These are phyloP conservation scores for Ceratocystis colombiana DNA, from an alignment of 2,329 filamentous ascomycete species.

Conservation along the genomic window DNA sequence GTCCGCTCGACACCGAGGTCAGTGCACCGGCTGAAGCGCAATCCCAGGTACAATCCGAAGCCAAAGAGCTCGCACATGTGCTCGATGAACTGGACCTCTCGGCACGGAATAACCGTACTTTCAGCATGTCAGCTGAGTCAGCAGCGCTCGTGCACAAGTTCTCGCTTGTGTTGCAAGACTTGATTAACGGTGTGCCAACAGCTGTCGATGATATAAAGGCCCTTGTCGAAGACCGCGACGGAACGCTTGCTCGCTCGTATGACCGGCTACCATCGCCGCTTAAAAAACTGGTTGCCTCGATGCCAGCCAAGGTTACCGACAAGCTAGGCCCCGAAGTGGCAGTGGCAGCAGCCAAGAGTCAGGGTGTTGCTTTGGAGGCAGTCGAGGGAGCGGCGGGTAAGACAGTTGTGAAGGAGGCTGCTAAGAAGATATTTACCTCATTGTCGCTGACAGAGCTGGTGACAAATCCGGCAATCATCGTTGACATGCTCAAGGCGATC, in stretches of 20 bases:
- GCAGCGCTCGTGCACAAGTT: conserved; percentile 73
- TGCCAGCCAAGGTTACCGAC: conserved; percentile 71
- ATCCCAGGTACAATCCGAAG: conserved; percentile 40
- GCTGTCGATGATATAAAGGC: conserved; percentile 76
- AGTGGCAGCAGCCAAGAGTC: conserved; percentile 66
- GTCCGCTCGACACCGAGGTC: conserved; percentile 26
- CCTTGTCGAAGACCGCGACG: conserved; percentile 52
- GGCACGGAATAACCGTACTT: conserved; percentile 73
- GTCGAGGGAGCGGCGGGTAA: conserved; percentile 37
- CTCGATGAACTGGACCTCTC: conserved; percentile 77
- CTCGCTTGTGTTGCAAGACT: conserved; percentile 81
- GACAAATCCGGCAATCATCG: conserved; percentile 76
- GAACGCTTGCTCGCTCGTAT: conserved; percentile 49
- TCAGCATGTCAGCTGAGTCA: conserved; percentile 74
- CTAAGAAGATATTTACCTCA: conserved; percentile 58
- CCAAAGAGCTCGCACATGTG: conserved; percentile 65
- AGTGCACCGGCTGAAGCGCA: conserved; percentile 35
- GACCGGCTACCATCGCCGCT: conserved; percentile 65
- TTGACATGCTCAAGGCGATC: conserved; percentile 77
- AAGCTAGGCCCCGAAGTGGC: conserved; percentile 71
- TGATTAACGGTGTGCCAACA: conserved; percentile 84
- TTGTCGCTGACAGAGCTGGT: conserved; percentile 68
- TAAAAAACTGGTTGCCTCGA: conserved; percentile 73
- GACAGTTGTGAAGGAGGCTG: conserved; percentile 50
- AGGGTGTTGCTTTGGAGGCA: conserved; percentile 45